These are phyloP conservation scores for Kodamaea alishanica DNA, from an alignment of 1,139 yeast genomes.

Conservation along the genomic window DNA sequence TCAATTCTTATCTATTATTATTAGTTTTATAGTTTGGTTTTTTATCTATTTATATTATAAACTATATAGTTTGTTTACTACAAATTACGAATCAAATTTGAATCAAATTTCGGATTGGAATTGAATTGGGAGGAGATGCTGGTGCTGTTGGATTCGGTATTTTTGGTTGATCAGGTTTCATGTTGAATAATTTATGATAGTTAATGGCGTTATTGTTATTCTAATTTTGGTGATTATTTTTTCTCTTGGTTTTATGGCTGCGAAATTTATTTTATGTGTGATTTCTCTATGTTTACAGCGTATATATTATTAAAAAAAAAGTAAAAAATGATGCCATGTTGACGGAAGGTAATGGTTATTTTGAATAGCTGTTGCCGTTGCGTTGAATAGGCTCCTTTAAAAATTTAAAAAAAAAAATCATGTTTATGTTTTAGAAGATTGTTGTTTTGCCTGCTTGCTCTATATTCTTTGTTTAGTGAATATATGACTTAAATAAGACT, in stretches of 20 bases:
- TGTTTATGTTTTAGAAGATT: background rate
- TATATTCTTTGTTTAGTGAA: too few relatives aligned
- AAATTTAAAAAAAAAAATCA: background rate
- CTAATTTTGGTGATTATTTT: conserved; percentile 3
- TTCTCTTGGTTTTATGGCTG: conserved; percentile 9
- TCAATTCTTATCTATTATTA: conserved; percentile 8
- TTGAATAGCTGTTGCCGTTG: too few relatives aligned
- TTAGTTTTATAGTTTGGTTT: conserved; percentile 1
- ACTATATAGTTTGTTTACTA: conserved; percentile 7
- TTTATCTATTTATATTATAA: conserved; percentile 1
- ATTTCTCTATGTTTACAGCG: too few relatives aligned
- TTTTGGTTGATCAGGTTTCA: background rate
- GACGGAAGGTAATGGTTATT: too few relatives aligned
- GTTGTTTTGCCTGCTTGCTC: background rate
- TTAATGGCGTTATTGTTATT: conserved; percentile 2
- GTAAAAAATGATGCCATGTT: too few relatives aligned
- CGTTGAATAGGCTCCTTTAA: too few relatives aligned
- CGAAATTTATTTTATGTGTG: conserved; percentile 5
- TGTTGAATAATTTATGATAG: background rate
- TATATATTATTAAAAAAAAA: background rate
- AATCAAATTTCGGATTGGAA: background rate
- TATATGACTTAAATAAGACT: too few relatives aligned
- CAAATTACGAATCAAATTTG: conserved; percentile 6
- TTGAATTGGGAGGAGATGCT: background rate
- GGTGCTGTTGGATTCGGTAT: conserved; percentile 3